phyloP scores from a whole-genome alignment of 2,329 filamentous ascomycete species.

The Xylaria multiplex region DNA sequence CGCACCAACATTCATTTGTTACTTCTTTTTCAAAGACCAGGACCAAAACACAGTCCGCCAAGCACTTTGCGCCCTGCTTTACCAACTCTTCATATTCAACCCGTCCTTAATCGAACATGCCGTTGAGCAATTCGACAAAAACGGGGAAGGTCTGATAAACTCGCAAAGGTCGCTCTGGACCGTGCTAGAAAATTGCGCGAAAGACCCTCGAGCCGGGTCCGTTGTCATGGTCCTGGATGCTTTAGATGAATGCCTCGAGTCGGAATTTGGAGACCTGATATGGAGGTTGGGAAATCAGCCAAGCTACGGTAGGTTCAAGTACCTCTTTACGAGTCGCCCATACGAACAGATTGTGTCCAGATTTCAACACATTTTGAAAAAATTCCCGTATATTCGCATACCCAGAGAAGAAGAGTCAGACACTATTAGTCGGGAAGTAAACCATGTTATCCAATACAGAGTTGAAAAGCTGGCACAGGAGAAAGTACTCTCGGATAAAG shows the following conservation, averaged over 20 bases:
- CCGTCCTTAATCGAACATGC: constrained; percentile 27
- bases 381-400: constrained; percentile 28
- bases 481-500: constrained; percentile 1
- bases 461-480: constrained; percentile 16
- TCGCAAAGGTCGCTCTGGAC: constrained; percentile 23
- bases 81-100: constrained; percentile 27
- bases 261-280: constrained; percentile 17
- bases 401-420: constrained; percentile 32
- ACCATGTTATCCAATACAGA: constrained; percentile 27
- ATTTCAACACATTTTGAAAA: constrained; percentile 1
- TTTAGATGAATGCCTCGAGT: constrained; percentile 29
- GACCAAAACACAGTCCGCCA: constrained; percentile 31
- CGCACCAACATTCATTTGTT: constrained; percentile 28
- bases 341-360: constrained; percentile 27
- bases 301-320: constrained; percentile 13
- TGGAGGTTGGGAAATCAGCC: background rate
- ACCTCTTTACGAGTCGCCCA: constrained; percentile 31
- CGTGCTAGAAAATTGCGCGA: constrained; percentile 8
- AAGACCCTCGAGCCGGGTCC: constrained; percentile 25
- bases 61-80: constrained; percentile 30
- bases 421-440: constrained; percentile 28
- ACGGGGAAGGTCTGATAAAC: constrained; percentile 14
- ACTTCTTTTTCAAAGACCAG: constrained; percentile 35
- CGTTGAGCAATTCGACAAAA: background rate
- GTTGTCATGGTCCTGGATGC: constrained; percentile 33